phyloP scores from a whole-genome alignment of 495 filamentous ascomycete species.

The Lasiosphaeris hirsuta region DNA sequence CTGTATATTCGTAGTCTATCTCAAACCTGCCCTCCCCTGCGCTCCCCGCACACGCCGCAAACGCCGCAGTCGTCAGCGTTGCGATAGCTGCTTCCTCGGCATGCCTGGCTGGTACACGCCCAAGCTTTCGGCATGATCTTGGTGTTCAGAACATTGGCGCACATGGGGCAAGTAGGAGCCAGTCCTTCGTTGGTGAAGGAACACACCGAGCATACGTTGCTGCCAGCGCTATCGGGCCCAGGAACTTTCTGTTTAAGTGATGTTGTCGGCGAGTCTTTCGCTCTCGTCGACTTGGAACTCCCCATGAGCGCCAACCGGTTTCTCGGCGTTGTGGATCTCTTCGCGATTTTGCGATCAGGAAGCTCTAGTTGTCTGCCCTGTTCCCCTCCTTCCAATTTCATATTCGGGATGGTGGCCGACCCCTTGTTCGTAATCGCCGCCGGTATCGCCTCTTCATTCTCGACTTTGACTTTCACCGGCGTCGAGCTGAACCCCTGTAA shows the following conservation, averaged over 20 bases:
- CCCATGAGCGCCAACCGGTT: background rate
- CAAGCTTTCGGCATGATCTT: slow-evolving; percentile 50
- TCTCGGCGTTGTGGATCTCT: background rate
- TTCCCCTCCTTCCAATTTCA: no score
- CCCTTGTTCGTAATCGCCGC: background rate
- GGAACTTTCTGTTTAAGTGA: background rate
- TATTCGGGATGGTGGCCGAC: no score
- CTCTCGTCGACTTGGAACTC: background rate
- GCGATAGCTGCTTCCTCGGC: slow-evolving; percentile 52
- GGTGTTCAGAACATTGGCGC: slow-evolving; percentile 61
- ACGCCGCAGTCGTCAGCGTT: slow-evolving; percentile 63
- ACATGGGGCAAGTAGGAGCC: slow-evolving; percentile 57
- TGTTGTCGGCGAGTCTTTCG: background rate
- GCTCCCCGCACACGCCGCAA: slow-evolving; percentile 63
- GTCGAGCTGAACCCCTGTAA: slow-evolving; percentile 31
- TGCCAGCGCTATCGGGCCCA: background rate
- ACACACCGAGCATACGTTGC: slow-evolving; percentile 54
- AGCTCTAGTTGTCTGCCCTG: no score
- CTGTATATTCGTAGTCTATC: background rate
- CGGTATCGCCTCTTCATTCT: background rate
- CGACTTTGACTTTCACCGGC: no score
- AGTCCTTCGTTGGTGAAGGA: slow-evolving; percentile 53
- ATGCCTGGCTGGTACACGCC: slow-evolving; percentile 55
- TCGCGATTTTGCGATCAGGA: no score
- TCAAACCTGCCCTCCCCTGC: slow-evolving; percentile 16